These are phyloP conservation scores for Kwoniella shandongensis DNA, from an alignment of 768 basidiomycete genomes.

Conservation along the genomic window DNA sequence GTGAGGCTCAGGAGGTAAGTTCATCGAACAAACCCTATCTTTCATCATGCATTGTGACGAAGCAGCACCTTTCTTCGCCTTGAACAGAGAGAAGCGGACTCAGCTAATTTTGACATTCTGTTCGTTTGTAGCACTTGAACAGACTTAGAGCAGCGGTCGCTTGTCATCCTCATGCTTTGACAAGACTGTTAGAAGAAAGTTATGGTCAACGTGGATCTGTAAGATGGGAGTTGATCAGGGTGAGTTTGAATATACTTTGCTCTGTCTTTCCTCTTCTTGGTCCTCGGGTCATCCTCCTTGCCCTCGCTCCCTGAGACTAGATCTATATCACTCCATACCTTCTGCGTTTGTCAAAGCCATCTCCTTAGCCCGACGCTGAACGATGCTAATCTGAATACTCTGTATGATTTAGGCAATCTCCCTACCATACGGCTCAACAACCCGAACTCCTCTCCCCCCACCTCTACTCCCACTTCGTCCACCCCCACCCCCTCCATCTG, in stretches of 20 bases:
- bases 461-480: conserved; percentile 31
- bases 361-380: too few species aligned
- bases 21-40: neutral
- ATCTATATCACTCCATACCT: neutral
- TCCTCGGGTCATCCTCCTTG: neutral
- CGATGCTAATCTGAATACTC: too few species aligned
- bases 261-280: neutral
- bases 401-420: conserved; percentile 8
- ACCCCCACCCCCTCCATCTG: neutral
- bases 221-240: conserved; percentile 27
- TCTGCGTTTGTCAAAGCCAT: neutral
- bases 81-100: too few species aligned
- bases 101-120: too few species aligned
- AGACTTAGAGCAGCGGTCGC: conserved; percentile 37
- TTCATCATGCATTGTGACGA: too few species aligned
- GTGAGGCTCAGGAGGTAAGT: conserved; percentile 12
- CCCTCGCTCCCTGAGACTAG: neutral
- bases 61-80: too few species aligned
- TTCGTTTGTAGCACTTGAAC: conserved; percentile 23
- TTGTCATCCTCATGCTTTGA: conserved; percentile 41
- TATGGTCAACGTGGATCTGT: conserved; percentile 35
- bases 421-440: neutral
- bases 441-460: conserved; percentile 12
- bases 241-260: conserved; percentile 12
- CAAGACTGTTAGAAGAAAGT: conserved; percentile 29